Percentiles rank a stretch among this genome's conserved stretches.
Evolutionary conservation across 805 yeast species (phyloP).

Genomic region (Torulaspora gathmanii): DNA sequence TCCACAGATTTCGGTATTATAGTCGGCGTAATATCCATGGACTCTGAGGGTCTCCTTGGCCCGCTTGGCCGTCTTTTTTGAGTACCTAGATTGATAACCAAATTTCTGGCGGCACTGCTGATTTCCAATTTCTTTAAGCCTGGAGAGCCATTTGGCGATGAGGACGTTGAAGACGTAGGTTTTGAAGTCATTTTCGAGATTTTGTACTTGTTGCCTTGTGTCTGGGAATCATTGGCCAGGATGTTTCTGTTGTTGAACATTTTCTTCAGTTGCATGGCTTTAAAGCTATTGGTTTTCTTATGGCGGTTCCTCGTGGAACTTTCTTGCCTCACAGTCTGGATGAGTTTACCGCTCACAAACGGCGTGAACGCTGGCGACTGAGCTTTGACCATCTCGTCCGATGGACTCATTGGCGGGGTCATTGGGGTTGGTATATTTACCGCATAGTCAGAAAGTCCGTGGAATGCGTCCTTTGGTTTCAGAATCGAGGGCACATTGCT

Average conservation of each 20-base stretch:
- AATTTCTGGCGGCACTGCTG: constrained; percentile 17
- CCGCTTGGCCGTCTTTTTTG: constrained; percentile 3
- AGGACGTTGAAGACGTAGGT: constrained; percentile 4
- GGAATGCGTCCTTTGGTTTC: constrained; percentile 30
- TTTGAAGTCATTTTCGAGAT: constrained; percentile 4
- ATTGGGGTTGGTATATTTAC: constrained; percentile 22
- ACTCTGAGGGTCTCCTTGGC: constrained; percentile 5
- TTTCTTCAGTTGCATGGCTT: constrained; percentile 35
- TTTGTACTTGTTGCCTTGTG: constrained; percentile 11
- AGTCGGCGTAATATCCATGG: neutral
- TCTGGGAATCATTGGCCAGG: constrained; percentile 25
- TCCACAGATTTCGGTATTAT: constrained; percentile 1
- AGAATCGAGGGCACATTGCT: constrained; percentile 26
- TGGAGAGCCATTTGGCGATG: constrained; percentile 3
- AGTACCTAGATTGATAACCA: constrained; percentile 18
- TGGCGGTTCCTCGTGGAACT: constrained; percentile 17
- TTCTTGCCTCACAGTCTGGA: constrained; percentile 30
- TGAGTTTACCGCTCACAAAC: constrained; percentile 27
- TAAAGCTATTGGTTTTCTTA: constrained; percentile 36
- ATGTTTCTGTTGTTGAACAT: constrained; percentile 32
- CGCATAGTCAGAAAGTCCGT: constrained; percentile 15
- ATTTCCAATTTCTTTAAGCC: constrained; percentile 9
- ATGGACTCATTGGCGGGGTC: constrained; percentile 35
- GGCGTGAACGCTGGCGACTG: constrained; percentile 22
- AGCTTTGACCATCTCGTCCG: neutral